Evolutionary conservation across 345 rosid genomes (phyloP).

Genomic region (Microcos paniculata): DNA sequence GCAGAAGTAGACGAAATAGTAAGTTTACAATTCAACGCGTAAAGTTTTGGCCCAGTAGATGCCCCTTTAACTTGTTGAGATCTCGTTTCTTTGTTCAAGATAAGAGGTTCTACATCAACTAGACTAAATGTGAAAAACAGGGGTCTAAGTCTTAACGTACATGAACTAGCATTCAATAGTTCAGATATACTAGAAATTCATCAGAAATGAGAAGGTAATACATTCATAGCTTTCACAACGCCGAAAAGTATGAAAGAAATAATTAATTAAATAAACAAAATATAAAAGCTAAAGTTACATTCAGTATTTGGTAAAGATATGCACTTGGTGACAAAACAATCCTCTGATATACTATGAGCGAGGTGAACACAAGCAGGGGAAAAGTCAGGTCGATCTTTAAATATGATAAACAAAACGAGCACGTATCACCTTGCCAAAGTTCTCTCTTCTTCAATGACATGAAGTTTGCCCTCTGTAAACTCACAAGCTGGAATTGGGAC

Average conservation of each 20-base stretch:
- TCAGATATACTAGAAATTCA: neutral
- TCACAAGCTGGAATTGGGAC: conserved; percentile 65
- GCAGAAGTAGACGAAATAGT: neutral
- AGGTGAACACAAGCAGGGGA: neutral
- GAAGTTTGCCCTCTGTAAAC: conserved; percentile 79
- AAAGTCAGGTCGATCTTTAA: neutral
- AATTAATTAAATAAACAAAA: no score
- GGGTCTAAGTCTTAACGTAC: neutral
- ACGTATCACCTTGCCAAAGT: conserved; percentile 10
- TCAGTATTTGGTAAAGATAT: neutral
- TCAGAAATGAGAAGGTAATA: neutral
- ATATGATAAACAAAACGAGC: neutral
- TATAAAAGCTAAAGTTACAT: neutral
- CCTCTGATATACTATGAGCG: neutral
- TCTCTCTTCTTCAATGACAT: conserved; percentile 51
- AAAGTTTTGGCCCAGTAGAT: neutral
- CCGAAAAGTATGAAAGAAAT: neutral
- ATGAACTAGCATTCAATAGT: neutral
- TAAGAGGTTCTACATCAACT: neutral
- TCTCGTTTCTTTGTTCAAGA: neutral
- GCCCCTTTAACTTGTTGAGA: neutral
- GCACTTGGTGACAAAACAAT: neutral
- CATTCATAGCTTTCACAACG: neutral
- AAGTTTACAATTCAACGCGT: neutral
- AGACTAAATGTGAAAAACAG: neutral